A percentile compares a stretch with the other conserved stretches of the same genome.
Evolutionary conservation across 2,329 filamentous ascomycete species (phyloP).

Genomic region (Fusarium mexicanum): DNA sequence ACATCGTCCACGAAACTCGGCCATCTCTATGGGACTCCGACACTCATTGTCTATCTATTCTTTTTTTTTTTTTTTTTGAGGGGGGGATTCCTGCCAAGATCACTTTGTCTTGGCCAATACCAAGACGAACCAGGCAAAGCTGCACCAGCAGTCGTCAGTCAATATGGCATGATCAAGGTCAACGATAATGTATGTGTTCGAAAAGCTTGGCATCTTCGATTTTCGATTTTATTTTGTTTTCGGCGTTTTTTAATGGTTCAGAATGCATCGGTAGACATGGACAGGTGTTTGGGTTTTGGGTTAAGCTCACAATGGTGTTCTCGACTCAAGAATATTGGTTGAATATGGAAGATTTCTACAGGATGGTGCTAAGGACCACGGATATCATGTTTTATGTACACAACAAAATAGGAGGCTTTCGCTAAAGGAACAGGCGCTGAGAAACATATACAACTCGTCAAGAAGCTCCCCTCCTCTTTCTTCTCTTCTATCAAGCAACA

Average conservation of each 20-base stretch:
- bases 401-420: slow-evolving; percentile 33
- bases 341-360: background rate
- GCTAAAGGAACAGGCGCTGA: slow-evolving; percentile 24
- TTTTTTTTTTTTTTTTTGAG: background rate
- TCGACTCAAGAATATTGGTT: background rate
- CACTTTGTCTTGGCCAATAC: background rate
- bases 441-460: slow-evolving; percentile 16
- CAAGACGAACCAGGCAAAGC: background rate
- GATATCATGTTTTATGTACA: slow-evolving; percentile 37
- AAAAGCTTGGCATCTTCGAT: background rate
- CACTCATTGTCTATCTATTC: background rate
- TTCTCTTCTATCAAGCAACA: slow-evolving; percentile 14
- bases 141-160: background rate
- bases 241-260: background rate
- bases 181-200: background rate
- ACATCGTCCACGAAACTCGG: background rate
- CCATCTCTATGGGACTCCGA: background rate
- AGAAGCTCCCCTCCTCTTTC: slow-evolving; percentile 20
- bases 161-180: background rate
- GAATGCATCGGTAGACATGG: slow-evolving; percentile 1
- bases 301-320: background rate
- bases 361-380: slow-evolving; percentile 14
- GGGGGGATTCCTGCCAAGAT: background rate
- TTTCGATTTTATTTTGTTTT: background rate
- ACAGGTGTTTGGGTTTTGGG: slow-evolving; percentile 10